Evolutionary conservation across 2,329 filamentous ascomycete genomes (phyloP).

Genomic region (Cordyceps militaris): DNA sequence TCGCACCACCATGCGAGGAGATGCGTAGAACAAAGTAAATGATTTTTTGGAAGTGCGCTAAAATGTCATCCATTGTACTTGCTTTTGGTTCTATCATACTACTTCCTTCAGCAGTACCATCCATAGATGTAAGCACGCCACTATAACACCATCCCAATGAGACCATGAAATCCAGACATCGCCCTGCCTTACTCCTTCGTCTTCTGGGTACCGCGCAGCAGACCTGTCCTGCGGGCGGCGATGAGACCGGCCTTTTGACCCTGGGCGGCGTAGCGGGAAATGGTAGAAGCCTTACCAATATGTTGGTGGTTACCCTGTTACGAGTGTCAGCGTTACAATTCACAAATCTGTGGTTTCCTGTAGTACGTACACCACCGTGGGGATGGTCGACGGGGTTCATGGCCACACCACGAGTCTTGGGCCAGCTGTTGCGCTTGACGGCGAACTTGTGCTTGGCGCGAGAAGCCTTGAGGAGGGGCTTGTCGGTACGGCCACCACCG

Average conservation of each 20-base stretch:
- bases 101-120: conserved; percentile 42
- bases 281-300: conserved; percentile 99
- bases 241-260: conserved; percentile 99
- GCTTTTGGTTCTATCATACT: conserved; percentile 41
- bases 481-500: conserved; percentile 98
- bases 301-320: conserved; percentile 96
- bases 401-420: conserved; percentile 99
- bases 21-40: conserved; percentile 8
- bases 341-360: background rate
- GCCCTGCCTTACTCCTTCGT: conserved; percentile 73
- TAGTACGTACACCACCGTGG: conserved; percentile 72
- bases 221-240: conserved; percentile 98
- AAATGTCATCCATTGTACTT: conserved; percentile 38
- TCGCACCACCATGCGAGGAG: background rate
- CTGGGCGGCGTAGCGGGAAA: conserved; percentile 93
- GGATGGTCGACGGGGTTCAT: conserved; percentile 99
- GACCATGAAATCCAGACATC: conserved; percentile 43
- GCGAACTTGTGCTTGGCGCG: conserved; percentile 99
- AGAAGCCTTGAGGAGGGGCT: conserved; percentile 98
- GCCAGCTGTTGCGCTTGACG: conserved; percentile 99
- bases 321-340: conserved; percentile 35
- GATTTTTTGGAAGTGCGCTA: conserved; percentile 31
- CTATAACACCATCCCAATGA: conserved; percentile 60
- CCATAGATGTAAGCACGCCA: conserved; percentile 54
- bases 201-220: conserved; percentile 99